phyloP scores from a whole-genome alignment of 2,329 filamentous ascomycete species.

The Gaeumannomyces sp. region DNA sequence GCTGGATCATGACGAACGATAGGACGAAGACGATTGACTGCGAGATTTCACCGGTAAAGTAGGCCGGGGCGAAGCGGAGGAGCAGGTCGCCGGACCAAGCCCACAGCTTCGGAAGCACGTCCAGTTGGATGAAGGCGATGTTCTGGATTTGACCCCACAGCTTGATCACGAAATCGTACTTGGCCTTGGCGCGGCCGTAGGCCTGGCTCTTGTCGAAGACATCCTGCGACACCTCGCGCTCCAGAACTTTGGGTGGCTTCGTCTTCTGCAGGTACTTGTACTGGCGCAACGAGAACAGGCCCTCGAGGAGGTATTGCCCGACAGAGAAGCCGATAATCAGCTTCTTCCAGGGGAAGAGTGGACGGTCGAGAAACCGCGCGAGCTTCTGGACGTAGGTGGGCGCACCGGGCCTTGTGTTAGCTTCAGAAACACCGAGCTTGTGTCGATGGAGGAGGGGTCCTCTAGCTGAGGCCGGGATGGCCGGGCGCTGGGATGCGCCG shows the following conservation, averaged over 20 bases:
- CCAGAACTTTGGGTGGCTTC: conserved; percentile 76
- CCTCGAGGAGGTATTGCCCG: conserved; percentile 85
- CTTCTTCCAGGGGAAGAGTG: conserved; percentile 94
- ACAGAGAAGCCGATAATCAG: conserved; percentile 92
- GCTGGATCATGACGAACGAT: conserved; percentile 75
- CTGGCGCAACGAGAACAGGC: conserved; percentile 82
- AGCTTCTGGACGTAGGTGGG: conserved; percentile 53
- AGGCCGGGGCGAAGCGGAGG: conserved; percentile 64
- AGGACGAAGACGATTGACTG: conserved; percentile 93
- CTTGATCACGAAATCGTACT: conserved; percentile 75
- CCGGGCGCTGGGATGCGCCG: neutral
- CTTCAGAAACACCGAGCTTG: neutral
- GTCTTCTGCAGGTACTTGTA: conserved; percentile 78
- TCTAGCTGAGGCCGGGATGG: neutral
- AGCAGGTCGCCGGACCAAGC: conserved; percentile 69
- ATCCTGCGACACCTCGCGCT: conserved; percentile 80
- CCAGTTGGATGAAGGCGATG: conserved; percentile 80
- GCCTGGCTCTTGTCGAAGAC: conserved; percentile 94
- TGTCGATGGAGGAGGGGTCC: neutral
- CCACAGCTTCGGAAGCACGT: conserved; percentile 90
- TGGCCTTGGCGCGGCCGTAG: conserved; percentile 92
- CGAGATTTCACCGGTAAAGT: conserved; percentile 85
- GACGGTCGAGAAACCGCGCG: conserved; percentile 80
- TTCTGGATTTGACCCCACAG: conserved; percentile 86
- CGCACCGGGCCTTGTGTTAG: conserved; percentile 8